Conservation (phyloP, 176 grass and related monocot genomes). For the Phyllostachys edulis region DNA sequence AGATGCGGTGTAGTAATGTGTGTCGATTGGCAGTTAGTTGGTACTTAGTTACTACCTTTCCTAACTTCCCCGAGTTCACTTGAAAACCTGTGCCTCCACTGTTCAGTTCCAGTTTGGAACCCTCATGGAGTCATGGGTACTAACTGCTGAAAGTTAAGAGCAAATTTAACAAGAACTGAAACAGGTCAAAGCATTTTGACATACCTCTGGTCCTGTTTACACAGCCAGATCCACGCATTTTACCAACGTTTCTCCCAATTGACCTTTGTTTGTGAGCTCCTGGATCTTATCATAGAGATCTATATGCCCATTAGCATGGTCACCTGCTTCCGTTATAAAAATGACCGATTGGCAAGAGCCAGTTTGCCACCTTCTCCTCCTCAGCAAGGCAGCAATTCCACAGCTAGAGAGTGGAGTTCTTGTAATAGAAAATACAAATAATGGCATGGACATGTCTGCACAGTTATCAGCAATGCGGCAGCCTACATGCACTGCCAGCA, state of each 20-base stretch:
- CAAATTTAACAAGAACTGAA: not conserved
- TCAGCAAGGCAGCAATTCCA: conserved; percentile 1
- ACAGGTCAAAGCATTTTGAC: not conserved
- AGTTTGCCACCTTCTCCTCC: not conserved
- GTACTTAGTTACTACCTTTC: not conserved
- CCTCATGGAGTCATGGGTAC: not conserved
- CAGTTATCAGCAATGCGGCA: not conserved
- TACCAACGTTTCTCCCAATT: not conserved
- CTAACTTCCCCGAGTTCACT: not conserved
- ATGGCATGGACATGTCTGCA: conserved; percentile 26
- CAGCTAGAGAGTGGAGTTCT: not conserved
- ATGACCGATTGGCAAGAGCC: not conserved
- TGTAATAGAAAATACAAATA: conserved; percentile 23
- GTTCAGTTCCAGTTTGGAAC: not conserved
- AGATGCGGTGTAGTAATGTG: not conserved
- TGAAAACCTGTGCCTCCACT: not conserved
- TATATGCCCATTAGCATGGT: not conserved
- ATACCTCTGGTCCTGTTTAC: not conserved
- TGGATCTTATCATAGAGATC: not conserved
- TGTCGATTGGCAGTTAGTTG: not conserved
- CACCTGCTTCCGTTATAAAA: conserved; percentile 24
- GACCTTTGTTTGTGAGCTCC: not conserved
- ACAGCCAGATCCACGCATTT: not conserved
- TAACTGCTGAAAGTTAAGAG: not conserved
- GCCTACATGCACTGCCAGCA: conserved; percentile 17